A percentile compares a stretch with the other conserved stretches of the same genome.
These are phyloP conservation scores for Colletotrichum orbiculare DNA, from an alignment of 2,329 filamentous ascomycete species.

Conservation along the genomic window DNA sequence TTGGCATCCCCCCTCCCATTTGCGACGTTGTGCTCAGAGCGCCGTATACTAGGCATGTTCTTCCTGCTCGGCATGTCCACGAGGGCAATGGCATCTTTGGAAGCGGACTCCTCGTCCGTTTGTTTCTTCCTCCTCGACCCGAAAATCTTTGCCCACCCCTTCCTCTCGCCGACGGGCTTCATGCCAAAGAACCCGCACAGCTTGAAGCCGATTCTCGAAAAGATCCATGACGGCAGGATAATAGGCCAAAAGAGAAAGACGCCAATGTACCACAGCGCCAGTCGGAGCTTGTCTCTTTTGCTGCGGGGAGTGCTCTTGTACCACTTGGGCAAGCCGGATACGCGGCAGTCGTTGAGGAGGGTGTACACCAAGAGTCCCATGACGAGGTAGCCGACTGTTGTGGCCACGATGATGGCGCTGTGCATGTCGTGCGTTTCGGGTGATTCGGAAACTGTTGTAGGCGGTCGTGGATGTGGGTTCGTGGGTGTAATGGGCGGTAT, in stretches of 20 bases:
- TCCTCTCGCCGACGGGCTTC: too few relatives aligned
- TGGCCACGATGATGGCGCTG: background rate
- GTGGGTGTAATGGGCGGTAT: background rate
- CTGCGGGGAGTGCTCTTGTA: constrained; percentile 2
- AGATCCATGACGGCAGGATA: background rate
- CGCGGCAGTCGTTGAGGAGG: background rate
- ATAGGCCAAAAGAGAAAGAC: constrained; percentile 11
- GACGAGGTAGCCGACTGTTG: constrained; percentile 1
- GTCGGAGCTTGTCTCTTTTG: background rate
- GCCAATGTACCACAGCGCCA: constrained; percentile 10
- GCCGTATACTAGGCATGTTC: background rate
- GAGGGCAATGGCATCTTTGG: too few relatives aligned
- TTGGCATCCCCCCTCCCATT: too few relatives aligned
- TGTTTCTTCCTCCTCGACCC: too few relatives aligned
- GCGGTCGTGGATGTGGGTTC: background rate
- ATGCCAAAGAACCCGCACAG: background rate
- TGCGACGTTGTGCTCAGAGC: background rate
- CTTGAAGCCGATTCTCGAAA: background rate
- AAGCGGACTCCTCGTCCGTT: too few relatives aligned
- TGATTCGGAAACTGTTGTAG: background rate
- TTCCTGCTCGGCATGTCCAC: background rate
- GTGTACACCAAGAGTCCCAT: background rate
- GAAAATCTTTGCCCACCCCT: too few relatives aligned
- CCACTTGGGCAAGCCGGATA: constrained; percentile 8
- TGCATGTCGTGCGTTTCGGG: background rate